A percentile compares a stretch with the other conserved stretches of the same genome.
phyloP scores from a whole-genome alignment of 192 early-diverging fungal genomes.

The Entomortierella chlamydospora region DNA sequence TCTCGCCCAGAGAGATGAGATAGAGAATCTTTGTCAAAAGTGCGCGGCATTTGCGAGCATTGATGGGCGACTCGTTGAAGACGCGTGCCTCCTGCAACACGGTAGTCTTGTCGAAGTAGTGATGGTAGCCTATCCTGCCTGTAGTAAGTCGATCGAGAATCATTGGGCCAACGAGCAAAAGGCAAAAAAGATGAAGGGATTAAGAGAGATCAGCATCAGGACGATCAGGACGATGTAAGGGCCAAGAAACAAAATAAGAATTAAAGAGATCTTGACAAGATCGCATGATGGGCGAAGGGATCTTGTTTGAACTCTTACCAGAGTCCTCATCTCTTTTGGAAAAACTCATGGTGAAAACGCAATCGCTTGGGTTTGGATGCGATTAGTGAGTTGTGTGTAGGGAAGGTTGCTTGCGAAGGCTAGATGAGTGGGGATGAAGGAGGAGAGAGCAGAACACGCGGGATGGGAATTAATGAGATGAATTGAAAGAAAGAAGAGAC shows the following conservation, averaged over 20 bases:
- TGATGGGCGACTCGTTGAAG: slow-evolving; percentile 97
- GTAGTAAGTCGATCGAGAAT: not conserved
- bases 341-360: slow-evolving; percentile 62
- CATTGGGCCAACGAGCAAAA: not conserved
- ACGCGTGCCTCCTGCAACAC: slow-evolving; percentile 96
- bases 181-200: not conserved
- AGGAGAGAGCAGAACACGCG: not conserved
- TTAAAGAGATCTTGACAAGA: not conserved
- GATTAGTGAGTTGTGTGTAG: not conserved
- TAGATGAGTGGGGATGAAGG: not conserved
- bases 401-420: not conserved
- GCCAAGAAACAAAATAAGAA: not conserved
- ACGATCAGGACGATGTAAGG: too few species aligned
- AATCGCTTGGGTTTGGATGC: slow-evolving; percentile 3
- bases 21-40: slow-evolving; percentile 95
- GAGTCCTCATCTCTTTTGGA: slow-evolving; percentile 78
- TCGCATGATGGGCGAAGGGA: not conserved
- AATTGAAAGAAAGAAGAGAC: not conserved
- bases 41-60: slow-evolving; percentile 91
- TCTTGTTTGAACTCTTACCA: slow-evolving; percentile 49
- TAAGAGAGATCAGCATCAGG: not conserved
- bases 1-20: slow-evolving; percentile 89
- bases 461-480: not conserved
- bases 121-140: slow-evolving; percentile 85
- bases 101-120: slow-evolving; percentile 91